A percentile compares a stretch with the other conserved stretches of the same genome.
These are phyloP conservation scores for Anaeromyces robustus DNA, from an alignment of 192 early-diverging fungal species.

Conservation along the genomic window DNA sequence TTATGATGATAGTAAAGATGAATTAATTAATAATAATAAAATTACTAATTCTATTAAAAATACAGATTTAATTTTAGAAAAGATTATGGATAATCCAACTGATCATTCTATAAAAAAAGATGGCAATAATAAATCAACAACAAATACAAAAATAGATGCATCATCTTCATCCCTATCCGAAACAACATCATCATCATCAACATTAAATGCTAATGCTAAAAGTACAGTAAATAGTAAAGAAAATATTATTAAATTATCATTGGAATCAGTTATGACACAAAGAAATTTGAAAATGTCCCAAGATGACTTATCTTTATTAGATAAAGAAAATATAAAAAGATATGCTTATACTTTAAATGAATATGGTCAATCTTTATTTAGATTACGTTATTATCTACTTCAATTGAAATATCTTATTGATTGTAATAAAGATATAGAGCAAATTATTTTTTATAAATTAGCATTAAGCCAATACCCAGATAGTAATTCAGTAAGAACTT, in stretches of 20 bases:
- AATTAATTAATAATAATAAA: neutral
- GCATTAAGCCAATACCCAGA: neutral
- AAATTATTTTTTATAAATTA: neutral
- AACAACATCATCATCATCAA: too few relatives aligned
- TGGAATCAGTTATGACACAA: neutral
- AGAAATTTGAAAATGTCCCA: neutral
- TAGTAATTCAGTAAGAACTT: neutral
- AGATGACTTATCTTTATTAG: neutral
- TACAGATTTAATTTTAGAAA: neutral
- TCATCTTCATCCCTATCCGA: too few relatives aligned
- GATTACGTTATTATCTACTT: neutral
- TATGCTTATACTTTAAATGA: neutral
- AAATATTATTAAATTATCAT: neutral
- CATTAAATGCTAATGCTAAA: neutral
- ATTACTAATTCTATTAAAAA: neutral
- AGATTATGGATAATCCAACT: neutral
- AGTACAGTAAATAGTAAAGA: neutral
- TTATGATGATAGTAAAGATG: neutral
- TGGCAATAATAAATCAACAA: too few relatives aligned
- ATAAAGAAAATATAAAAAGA: neutral
- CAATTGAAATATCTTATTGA: neutral
- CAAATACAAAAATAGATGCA: too few relatives aligned
- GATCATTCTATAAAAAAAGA: too few relatives aligned
- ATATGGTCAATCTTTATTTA: neutral
- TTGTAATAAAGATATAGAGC: neutral